phyloP scores from a whole-genome alignment of 2,329 filamentous ascomycete genomes.

The Beauveria scarabaeidicola region DNA sequence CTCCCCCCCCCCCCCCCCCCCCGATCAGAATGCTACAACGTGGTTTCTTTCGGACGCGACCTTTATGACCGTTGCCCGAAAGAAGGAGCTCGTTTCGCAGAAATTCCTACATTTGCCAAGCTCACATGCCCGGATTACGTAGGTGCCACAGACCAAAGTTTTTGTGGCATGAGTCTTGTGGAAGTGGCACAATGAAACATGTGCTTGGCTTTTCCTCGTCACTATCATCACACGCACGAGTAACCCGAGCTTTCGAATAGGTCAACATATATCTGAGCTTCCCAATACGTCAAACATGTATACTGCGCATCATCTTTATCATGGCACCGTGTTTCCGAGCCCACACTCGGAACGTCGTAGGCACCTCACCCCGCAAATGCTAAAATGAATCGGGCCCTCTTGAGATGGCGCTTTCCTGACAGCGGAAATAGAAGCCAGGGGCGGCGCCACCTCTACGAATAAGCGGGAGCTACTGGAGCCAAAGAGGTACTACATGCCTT shows the following conservation, averaged over 20 bases:
- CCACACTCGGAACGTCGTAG: not conserved
- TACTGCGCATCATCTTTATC: too few species aligned
- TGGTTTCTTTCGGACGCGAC: not conserved
- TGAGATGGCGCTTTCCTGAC: not conserved
- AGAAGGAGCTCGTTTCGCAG: not conserved
- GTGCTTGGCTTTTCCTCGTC: not conserved
- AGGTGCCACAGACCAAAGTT: not conserved
- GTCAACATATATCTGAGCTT: not conserved
- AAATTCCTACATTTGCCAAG: not conserved
- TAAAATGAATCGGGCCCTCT: not conserved
- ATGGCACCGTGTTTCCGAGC: not conserved
- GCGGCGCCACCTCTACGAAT: not conserved
- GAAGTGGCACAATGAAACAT: not conserved
- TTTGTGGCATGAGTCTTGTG: not conserved
- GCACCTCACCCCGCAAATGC: constrained; percentile 3
- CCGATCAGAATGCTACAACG: not conserved
- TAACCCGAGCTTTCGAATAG: not conserved
- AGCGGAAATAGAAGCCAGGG: not conserved
- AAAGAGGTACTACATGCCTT: constrained; percentile 10
- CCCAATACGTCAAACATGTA: too few species aligned
- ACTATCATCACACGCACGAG: not conserved
- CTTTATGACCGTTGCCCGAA: not conserved
- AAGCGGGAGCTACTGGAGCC: constrained; percentile 1
- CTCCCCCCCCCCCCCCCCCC: too few species aligned
- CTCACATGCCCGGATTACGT: not conserved